Base-by-base conservation (phyloP, 1,284 basidiomycete species). In the Ustilago tritici region DNA sequence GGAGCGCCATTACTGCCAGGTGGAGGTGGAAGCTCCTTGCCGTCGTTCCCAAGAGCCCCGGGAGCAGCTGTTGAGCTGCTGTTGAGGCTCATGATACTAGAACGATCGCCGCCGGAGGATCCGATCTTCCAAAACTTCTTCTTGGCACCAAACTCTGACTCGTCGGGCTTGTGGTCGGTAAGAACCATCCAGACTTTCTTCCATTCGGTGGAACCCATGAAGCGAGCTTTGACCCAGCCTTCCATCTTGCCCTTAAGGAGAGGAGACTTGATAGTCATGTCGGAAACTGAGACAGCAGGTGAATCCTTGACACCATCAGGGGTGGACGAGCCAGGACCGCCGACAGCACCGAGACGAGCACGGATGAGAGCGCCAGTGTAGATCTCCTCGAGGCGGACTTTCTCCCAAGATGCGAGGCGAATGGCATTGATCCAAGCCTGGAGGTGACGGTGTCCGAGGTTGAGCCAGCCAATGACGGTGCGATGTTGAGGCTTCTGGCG, bases 131-230 rank as follows among this genome's bases (percentile, higher is more conserved):
- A 71, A 36, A 81, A 82, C 64, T 73, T 80, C 46, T 77, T 78
- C 49, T 72, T 76, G n/a, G 57, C 64, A 31, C 72, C 75, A 11
- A 76, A 72, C 8, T 82, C 81, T 32, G 69, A 65, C 53, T 73
- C 73, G 56, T 72, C 70, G 14, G 68, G 69, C 63, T 78, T 76
- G 70, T 82, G 77, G 46, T 74, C 79, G 47, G 78, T 78, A 15
- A 98, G 88, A 7, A 93, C 91, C 88, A 95, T 91, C 93, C 94
- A 99, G 62, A 95, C 90, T 56, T 91, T 90, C 82, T 95, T 95
- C 96, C 96, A 99, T 80, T 98, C 95, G 1, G 93, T 96, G 81
- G 95, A 94, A 17, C 95, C 95, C 56, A 95, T 93, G 57, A 98
- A 90, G 50, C 97, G 92, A 32, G 95, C 91, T 76, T 93, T 91